Evolutionary conservation across 2,329 filamentous ascomycete species (phyloP), one percentile per base, ranked within the genome.

Genomic region (Sarocladiaceae sp.): DNA sequence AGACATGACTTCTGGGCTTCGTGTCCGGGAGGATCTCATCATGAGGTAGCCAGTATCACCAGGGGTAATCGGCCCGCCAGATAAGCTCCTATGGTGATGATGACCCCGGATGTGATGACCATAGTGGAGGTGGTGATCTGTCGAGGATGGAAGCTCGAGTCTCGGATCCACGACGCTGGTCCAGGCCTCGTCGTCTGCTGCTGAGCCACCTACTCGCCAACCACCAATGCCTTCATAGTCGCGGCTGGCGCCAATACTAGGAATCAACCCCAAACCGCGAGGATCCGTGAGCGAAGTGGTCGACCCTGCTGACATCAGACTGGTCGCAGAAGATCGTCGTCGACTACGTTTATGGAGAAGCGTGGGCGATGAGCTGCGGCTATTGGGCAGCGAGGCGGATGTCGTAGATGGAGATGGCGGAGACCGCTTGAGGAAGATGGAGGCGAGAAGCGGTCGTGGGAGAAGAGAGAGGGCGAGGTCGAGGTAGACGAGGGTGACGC

Each of bases 201-300:
- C 16, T 4, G 20, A 21, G 31, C 29, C 41, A 11, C 61, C 58
- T 13, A 78, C 50, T 75, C 45, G 31, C 48, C 76, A 81, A 3
- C 77, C 77, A 15, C 77, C 77, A 2, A 81, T 59, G 6, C 77
- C 77, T 51, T 81, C 77, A 50, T 73, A 81, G 53, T 81, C 77
- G 23, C 77, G 63, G 44, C 73, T 69, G 3, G 73, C 60, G 0
- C 74, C 74, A 26, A 74, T 58, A 48, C 68, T 73, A 6, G 72
- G 67, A 12, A 68, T 60, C 13, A 76, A 53, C 5, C 67, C 62
- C 33, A 70, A 53, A 6, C 61, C 57, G 37, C 56, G 59, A 19
- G 69, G 60, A 48, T 62, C 61, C 37, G 59, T 50, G 10, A 61
- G 58, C 0, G 62, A 63, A 16, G 62, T 62, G n/a, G 51, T 50